These are phyloP conservation scores for Fagopyrum tataricum DNA, from an alignment of 148 eudicot species.

Conservation along the genomic window DNA sequence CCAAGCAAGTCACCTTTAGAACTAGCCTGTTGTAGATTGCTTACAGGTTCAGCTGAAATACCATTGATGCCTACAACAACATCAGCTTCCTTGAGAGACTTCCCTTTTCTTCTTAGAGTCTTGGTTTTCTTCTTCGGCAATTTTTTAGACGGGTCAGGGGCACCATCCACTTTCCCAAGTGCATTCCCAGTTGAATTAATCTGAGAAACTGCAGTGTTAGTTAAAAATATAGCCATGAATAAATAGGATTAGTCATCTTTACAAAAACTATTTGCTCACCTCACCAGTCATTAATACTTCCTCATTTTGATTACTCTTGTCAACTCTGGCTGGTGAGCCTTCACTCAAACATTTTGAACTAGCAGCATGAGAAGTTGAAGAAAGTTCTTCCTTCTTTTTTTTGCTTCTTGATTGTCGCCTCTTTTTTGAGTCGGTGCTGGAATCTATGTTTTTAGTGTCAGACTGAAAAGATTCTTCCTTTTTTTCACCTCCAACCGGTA, in stretches of 20 bases:
- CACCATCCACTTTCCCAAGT: slow-evolving; percentile 24
- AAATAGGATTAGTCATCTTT: slow-evolving; percentile 11
- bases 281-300: slow-evolving; percentile 21
- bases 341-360: slow-evolving; percentile 22
- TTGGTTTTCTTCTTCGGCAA: slow-evolving; percentile 28
- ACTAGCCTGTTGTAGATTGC: slow-evolving; percentile 19
- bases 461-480: slow-evolving; percentile 20
- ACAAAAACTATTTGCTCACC: slow-evolving; percentile 36
- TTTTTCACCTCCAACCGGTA: slow-evolving; percentile 25
- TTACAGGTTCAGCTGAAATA: slow-evolving; percentile 18
- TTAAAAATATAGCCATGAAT: slow-evolving; percentile 20
- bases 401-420: slow-evolving; percentile 44
- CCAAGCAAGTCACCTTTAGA: slow-evolving; percentile 21
- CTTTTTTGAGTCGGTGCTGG: slow-evolving; percentile 32
- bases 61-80: slow-evolving; percentile 22
- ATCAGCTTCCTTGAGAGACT: slow-evolving; percentile 25
- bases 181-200: slow-evolving; percentile 27
- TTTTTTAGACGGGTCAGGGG: slow-evolving; percentile 24
- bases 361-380: slow-evolving; percentile 33
- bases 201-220: slow-evolving; percentile 40
- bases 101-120: slow-evolving; percentile 30
- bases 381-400: slow-evolving; percentile 36
- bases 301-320: slow-evolving; percentile 18
- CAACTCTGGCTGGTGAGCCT: slow-evolving; percentile 21
- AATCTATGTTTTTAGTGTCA: slow-evolving; percentile 19